Percentiles rank a stretch among this genome's conserved stretches.
Conservation (phyloP, 305 asterid genomes). For the Solanum hybrid region DNA sequence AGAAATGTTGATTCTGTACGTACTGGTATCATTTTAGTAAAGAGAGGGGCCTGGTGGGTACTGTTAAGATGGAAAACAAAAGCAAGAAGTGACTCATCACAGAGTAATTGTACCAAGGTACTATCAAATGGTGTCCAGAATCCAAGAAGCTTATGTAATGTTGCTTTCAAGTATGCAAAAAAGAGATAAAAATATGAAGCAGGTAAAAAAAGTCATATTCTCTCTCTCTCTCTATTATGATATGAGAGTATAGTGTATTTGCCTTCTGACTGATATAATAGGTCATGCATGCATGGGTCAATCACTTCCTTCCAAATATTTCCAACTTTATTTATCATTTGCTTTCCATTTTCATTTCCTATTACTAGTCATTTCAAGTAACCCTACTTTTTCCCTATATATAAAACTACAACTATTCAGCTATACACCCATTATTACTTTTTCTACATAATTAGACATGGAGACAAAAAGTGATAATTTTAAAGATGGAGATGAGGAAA, state of each 20-base stretch:
- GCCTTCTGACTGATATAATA: conserved; percentile 29
- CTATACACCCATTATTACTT: not conserved
- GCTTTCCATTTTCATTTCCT: not conserved
- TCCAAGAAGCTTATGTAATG: conserved; percentile 29
- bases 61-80: not conserved
- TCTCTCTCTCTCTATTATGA: conserved; percentile 13
- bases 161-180: conserved; percentile 24
- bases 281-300: conserved; percentile 35
- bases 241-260: not conserved
- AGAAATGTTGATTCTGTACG: not conserved
- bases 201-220: conserved; percentile 32
- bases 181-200: conserved; percentile 16
- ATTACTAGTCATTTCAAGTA: not conserved
- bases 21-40: not conserved
- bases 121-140: conserved; percentile 1
- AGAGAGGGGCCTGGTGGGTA: not conserved
- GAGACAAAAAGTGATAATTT: conserved; percentile 18
- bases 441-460: conserved; percentile 19
- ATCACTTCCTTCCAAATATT: conserved; percentile 21
- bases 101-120: not conserved
- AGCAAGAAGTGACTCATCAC: conserved; percentile 1
- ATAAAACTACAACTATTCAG: not conserved
- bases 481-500: not conserved
- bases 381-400: not conserved
- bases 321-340: not conserved